phyloP scores from a whole-genome alignment of 805 yeast species.

The Torulaspora gathmanii region DNA sequence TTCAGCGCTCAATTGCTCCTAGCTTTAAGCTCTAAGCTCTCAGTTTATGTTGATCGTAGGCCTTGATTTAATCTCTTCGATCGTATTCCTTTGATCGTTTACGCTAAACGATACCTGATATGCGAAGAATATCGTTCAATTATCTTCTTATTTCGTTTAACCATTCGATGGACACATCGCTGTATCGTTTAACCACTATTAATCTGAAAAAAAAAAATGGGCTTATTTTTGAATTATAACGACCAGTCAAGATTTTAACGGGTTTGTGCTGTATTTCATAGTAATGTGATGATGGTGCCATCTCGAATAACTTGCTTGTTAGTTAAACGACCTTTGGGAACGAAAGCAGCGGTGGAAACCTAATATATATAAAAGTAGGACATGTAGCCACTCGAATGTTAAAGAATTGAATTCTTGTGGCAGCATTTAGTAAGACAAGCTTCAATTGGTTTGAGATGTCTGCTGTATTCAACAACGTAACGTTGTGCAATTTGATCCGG shows the following conservation, averaged over 20 bases:
- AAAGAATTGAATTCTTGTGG: too few relatives aligned
- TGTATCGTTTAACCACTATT: constrained; percentile 1
- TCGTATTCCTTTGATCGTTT: constrained; percentile 1
- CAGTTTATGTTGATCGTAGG: too few relatives aligned
- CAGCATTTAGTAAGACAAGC: not conserved
- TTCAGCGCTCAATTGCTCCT: too few relatives aligned
- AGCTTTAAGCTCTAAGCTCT: too few relatives aligned
- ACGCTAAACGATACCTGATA: not conserved
- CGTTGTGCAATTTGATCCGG: constrained; percentile 28
- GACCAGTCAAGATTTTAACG: not conserved
- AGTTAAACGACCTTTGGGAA: constrained; percentile 7
- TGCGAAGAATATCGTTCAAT: not conserved
- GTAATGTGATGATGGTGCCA: not conserved
- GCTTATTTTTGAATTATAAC: constrained; percentile 4
- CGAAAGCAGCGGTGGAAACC: not conserved
- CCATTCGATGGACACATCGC: constrained; percentile 3
- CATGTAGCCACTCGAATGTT: not conserved
- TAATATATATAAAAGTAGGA: constrained; percentile 3
- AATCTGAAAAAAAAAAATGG: constrained; percentile 4
- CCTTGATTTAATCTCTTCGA: not conserved
- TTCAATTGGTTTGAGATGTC: constrained; percentile 21
- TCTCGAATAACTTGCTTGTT: not conserved
- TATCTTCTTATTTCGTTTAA: constrained; percentile 1
- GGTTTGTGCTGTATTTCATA: not conserved
- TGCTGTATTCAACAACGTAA: constrained; percentile 34